phyloP scores from a whole-genome alignment of 306 rosid species.

The Heteromeles arbutifolia region DNA sequence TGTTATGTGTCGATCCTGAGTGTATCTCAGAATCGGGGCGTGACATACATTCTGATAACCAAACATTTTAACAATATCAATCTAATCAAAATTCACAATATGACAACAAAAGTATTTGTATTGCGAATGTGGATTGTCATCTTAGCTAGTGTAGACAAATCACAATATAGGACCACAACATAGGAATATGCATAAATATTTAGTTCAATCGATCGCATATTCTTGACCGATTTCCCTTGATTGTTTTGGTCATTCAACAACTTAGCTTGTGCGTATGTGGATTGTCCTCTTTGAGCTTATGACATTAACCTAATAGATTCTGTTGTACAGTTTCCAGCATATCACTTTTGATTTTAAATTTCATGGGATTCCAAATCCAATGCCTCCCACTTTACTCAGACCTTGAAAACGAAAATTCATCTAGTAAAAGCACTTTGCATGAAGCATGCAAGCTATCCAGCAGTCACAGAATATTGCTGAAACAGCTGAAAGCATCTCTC shows the following conservation, averaged over 20 bases:
- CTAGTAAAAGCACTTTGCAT: neutral
- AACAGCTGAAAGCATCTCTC: constrained; percentile 6
- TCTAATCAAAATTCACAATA: too few relatives aligned
- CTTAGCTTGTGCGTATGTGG: neutral
- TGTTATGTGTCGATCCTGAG: too few relatives aligned
- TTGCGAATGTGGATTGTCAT: too few relatives aligned
- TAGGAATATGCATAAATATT: too few relatives aligned
- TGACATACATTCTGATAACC: too few relatives aligned
- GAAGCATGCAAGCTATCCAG: neutral
- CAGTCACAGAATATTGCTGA: neutral
- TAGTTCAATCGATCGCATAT: neutral
- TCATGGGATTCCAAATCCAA: constrained; percentile 3
- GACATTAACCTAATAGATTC: neutral
- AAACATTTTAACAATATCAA: too few relatives aligned
- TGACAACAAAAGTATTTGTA: too few relatives aligned
- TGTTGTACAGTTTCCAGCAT: neutral
- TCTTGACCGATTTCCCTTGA: neutral
- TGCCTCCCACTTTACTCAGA: constrained; percentile 1
- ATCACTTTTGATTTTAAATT: neutral
- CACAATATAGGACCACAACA: too few relatives aligned
- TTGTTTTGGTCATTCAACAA: neutral
- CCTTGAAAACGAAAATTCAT: constrained; percentile 9
- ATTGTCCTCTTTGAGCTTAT: neutral
- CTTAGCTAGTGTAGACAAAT: too few relatives aligned
- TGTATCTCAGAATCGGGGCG: too few relatives aligned